Evolutionary conservation across 441 rosid species (phyloP).

Genomic region (Metrosideros polymorpha): DNA sequence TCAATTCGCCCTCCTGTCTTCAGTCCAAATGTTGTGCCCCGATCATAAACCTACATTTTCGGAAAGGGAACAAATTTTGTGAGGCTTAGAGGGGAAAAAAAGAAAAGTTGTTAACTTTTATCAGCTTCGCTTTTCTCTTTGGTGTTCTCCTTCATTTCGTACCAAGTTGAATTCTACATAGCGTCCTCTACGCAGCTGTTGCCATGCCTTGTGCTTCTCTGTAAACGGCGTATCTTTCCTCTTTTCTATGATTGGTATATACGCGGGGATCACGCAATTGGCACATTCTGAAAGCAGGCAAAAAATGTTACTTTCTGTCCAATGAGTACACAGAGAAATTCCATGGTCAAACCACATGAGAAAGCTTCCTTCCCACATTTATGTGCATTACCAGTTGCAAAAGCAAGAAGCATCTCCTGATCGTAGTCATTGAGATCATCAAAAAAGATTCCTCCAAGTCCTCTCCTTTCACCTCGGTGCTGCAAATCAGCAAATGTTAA

Average conservation of each 20-base stretch:
- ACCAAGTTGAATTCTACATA: conserved; percentile 97
- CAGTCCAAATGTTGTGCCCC: conserved; percentile 95
- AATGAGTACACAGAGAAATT: not conserved
- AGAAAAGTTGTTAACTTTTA: not conserved
- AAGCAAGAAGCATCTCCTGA: conserved; percentile 92
- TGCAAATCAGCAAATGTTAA: conserved; percentile 15
- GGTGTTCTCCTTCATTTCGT: not conserved
- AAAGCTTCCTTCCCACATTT: not conserved
- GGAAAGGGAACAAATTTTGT: not conserved
- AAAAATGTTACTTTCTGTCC: not conserved
- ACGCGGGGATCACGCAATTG: conserved; percentile 84
- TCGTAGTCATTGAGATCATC: conserved; percentile 89
- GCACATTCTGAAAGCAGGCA: conserved; percentile 64
- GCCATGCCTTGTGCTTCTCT: conserved; percentile 87
- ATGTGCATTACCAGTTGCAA: conserved; percentile 69
- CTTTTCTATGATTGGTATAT: conserved; percentile 78
- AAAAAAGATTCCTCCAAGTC: conserved; percentile 96
- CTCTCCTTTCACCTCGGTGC: conserved; percentile 93
- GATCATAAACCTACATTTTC: conserved; percentile 65
- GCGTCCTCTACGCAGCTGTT: conserved; percentile 88
- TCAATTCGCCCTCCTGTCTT: conserved; percentile 96
- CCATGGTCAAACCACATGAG: not conserved
- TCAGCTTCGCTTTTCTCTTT: not conserved
- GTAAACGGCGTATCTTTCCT: conserved; percentile 72
- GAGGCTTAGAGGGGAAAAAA: not conserved